Conservation (phyloP, 2,329 filamentous ascomycete species). For the Scedosporium dehoogii region DNA sequence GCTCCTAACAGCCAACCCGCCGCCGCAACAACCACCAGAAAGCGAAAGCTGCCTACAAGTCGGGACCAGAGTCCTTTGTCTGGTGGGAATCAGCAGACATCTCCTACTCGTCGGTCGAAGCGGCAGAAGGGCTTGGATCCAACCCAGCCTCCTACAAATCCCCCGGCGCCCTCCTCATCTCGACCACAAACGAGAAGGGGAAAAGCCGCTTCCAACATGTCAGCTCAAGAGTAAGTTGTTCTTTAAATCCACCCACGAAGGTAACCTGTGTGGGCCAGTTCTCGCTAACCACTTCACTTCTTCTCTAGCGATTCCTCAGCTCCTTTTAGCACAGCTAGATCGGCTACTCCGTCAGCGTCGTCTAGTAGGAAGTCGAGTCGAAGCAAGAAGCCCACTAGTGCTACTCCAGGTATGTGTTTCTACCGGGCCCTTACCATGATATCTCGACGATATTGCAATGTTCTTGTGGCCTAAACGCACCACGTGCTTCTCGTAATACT, state of each 20-base stretch:
- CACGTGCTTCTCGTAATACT: not conserved
- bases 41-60: conserved; percentile 59
- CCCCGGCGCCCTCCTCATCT: conserved; percentile 5
- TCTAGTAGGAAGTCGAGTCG: conserved; percentile 65
- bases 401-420: conserved; percentile 23
- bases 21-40: conserved; percentile 47
- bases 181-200: not conserved
- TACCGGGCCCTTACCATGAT: not conserved
- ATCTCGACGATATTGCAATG: not conserved
- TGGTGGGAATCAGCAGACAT: conserved; percentile 18
- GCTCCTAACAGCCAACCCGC: conserved; percentile 26
- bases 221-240: conserved; percentile 54
- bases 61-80: conserved; percentile 36
- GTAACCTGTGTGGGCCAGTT: not conserved
- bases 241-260: not conserved
- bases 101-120: conserved; percentile 15
- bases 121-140: conserved; percentile 13
- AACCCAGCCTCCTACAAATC: conserved; percentile 7
- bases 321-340: not conserved
- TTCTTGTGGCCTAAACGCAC: not conserved
- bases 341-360: conserved; percentile 39
- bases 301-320: not conserved
- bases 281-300: not conserved
- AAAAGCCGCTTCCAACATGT: conserved; percentile 58
- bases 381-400: conserved; percentile 49